phyloP scores from a whole-genome alignment of 176 grass and related monocot species.

The Zizania latifolia region DNA sequence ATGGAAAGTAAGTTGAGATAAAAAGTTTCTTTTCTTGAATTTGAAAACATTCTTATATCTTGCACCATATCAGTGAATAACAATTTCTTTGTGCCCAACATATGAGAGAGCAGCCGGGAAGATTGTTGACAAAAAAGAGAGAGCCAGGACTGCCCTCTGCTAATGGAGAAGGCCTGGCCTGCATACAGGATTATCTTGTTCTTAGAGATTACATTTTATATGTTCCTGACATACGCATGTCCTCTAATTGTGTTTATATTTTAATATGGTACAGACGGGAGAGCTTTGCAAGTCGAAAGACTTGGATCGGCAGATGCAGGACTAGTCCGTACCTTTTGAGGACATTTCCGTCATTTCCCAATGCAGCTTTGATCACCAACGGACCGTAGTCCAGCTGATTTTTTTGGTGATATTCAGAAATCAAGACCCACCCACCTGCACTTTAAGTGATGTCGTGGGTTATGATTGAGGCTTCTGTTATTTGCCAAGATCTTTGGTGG shows the following conservation, averaged over 20 bases:
- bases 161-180: background rate
- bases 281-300: background rate
- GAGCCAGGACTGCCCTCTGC: background rate
- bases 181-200: constrained; percentile 10
- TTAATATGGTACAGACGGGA: background rate
- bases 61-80: background rate
- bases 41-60: background rate
- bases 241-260: constrained; percentile 14
- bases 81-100: background rate
- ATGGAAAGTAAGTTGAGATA: background rate
- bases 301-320: background rate
- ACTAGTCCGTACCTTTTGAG: background rate
- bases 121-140: background rate
- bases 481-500: background rate
- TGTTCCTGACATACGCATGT: constrained; percentile 19
- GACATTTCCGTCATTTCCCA: background rate
- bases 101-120: background rate
- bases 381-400: background rate
- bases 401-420: background rate
- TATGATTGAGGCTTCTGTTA: background rate
- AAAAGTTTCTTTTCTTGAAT: background rate
- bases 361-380: background rate
- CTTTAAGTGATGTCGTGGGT: background rate
- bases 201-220: background rate
- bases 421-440: background rate